Evolutionary conservation across 345 rosid species (phyloP).

Genomic region (Lepidium sativum): DNA sequence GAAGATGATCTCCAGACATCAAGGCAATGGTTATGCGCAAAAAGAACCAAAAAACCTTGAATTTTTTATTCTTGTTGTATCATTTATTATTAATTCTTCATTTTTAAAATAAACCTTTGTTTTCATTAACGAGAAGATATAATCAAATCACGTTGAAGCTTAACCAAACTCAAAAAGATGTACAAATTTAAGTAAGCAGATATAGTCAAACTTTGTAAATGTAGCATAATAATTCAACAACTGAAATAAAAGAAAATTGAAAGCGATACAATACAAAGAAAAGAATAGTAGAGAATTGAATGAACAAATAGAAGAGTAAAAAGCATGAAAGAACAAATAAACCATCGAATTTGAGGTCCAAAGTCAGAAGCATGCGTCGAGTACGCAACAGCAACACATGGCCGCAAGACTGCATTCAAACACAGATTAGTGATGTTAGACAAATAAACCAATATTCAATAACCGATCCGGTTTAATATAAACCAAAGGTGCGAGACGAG

Average conservation of each 20-base stretch:
- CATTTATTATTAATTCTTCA: no score
- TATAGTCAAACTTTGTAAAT: no score
- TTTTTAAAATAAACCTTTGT: background rate
- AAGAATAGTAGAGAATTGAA: background rate
- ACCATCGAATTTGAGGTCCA: background rate
- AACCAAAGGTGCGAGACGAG: no score
- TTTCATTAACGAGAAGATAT: background rate
- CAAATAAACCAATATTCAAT: background rate
- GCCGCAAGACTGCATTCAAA: slow-evolving; percentile 23
- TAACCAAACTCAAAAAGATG: no score
- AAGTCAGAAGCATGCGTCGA: slow-evolving; percentile 27
- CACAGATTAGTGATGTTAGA: no score
- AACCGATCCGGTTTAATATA: background rate
- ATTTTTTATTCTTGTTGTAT: no score
- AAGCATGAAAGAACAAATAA: no score
- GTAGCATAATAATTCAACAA: no score
- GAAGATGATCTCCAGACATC: slow-evolving; percentile 60
- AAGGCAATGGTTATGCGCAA: slow-evolving; percentile 75
- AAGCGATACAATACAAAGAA: background rate
- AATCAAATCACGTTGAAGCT: no score
- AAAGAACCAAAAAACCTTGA: slow-evolving; percentile 29
- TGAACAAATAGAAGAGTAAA: slow-evolving; percentile 2
- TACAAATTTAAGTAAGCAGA: background rate
- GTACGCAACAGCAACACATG: slow-evolving; percentile 28
- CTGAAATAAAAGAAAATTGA: background rate